Percentiles rank a stretch among this genome's conserved stretches.
Evolutionary conservation across 164 flowering plant species (phyloP).

Genomic region (Kalanchoe fedtschenkoi): DNA sequence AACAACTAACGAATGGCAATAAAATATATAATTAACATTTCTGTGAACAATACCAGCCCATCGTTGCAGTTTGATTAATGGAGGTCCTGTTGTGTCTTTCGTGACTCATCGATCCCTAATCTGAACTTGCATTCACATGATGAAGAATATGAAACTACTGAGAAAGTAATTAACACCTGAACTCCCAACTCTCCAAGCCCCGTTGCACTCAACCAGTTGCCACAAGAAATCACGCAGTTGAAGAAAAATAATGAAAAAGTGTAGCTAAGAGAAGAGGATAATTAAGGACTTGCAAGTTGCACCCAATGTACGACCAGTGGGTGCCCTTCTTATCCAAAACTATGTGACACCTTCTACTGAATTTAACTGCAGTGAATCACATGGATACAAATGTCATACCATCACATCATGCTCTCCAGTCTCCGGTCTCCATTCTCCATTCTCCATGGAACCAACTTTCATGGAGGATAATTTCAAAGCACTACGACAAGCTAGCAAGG

Average conservation of each 20-base stretch:
- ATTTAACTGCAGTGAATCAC: neutral
- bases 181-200: neutral
- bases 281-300: constrained; percentile 8
- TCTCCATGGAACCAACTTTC: neutral
- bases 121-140: no score
- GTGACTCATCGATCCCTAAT: no score
- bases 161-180: no score
- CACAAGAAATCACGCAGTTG: neutral
- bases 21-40: no score
- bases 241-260: neutral
- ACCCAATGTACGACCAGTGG: neutral
- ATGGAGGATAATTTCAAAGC: no score
- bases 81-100: no score
- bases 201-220: neutral
- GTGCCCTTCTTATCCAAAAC: constrained; percentile 9
- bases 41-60: no score
- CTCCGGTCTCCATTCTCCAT: neutral
- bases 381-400: constrained; percentile 2
- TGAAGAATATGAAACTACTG: no score
- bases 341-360: neutral
- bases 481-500: neutral
- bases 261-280: neutral
- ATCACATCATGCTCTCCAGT: no score
- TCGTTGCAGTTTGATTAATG: no score
- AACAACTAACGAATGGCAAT: no score